Conservation (phyloP, 768 basidiomycete species). For the Neoboletus magnificus region DNA sequence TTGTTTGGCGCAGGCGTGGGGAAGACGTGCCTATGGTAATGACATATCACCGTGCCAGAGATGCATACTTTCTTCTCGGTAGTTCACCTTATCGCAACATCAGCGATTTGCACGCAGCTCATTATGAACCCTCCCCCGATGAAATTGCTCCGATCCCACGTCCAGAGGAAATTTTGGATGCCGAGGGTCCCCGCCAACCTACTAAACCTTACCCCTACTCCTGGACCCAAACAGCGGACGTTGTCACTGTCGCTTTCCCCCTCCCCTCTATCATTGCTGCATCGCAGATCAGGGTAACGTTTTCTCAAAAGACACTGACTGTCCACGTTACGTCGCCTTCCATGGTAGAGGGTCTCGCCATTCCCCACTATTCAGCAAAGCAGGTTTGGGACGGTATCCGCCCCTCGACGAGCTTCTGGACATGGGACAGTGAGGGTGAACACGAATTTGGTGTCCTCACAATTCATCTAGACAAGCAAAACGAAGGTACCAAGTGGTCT, state of each 20-base stretch:
- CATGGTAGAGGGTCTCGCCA: slow-evolving; percentile 28
- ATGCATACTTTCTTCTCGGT: slow-evolving; percentile 56
- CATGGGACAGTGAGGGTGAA: slow-evolving; percentile 79
- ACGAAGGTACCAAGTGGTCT: slow-evolving; percentile 82
- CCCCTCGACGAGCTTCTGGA: slow-evolving; percentile 84
- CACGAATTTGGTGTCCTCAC: slow-evolving; percentile 68
- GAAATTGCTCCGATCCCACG: slow-evolving; percentile 72
- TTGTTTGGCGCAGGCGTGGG: slow-evolving; percentile 70
- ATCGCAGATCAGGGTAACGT: slow-evolving; percentile 60
- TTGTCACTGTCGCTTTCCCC: slow-evolving; percentile 79
- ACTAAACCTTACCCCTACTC: slow-evolving; percentile 77
- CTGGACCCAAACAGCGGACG: slow-evolving; percentile 87
- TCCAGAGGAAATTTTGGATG: slow-evolving; percentile 53
- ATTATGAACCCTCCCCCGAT: slow-evolving; percentile 58
- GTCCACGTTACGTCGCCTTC: slow-evolving; percentile 51
- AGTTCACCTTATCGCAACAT: slow-evolving; percentile 51
- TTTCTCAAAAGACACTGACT: slow-evolving; percentile 63
- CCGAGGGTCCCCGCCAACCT: slow-evolving; percentile 26
- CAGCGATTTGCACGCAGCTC: slow-evolving; percentile 27
- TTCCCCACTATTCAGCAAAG: slow-evolving; percentile 61
- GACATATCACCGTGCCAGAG: slow-evolving; percentile 42
- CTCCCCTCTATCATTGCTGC: slow-evolving; percentile 70
- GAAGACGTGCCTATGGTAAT: slow-evolving; percentile 65
- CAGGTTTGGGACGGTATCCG: slow-evolving; percentile 79
- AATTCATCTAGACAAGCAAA: slow-evolving; percentile 82